Evolutionary conservation across 2,329 filamentous ascomycete species (phyloP), one percentile per base, ranked within the genome.

Genomic region (Neonectria ditissima): DNA sequence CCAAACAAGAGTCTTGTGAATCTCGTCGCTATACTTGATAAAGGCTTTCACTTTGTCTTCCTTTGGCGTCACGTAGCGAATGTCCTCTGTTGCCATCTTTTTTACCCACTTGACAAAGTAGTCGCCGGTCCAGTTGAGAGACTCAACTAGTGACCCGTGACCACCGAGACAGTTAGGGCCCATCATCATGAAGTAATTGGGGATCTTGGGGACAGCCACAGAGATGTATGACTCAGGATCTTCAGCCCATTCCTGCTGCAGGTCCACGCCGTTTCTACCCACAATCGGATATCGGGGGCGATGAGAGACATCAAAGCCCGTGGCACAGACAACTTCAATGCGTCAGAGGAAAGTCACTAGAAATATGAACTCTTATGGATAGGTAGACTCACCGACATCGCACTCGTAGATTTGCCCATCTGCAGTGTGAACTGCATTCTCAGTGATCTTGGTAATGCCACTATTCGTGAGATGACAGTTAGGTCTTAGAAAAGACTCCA

Each of bases 301-400:
- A 71, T 85, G 86, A 0, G 83, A 85, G 7, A 82, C 81, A 65
- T 87, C 82, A 65, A 86, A 87, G 2, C 86, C 85, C 0, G 85
- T 87, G 16, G 85, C 86, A 59, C 85, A 87, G 20, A 89, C 77
- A 22, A 89, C 69, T 71, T 6, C 0, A 7, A 14, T n/a, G n/a
- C 2, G 5, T 14, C 28, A 63, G 48, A 53, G 13, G 13, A 28
- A 5, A 10, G n/a, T 2, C n/a, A 16, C 14, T 28, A 11, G 11
- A 13, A 16, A n/a, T n/a, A n/a, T n/a, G n/a, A n/a, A n/a, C n/a
- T 16, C 6, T 13, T 39, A 6, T 39, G 34, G 2, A 45, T 1
- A 28, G 13, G 18, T 55, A 24, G 14, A 70, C 69, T 68, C 50
- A 71, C 69, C 58, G 20, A 69, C 69, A 43, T 71, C 69, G 1